Percentiles rank a stretch among this genome's conserved stretches.
These are phyloP conservation scores for Gossypium sturtianum DNA, from an alignment of 345 rosid species.

Conservation along the genomic window DNA sequence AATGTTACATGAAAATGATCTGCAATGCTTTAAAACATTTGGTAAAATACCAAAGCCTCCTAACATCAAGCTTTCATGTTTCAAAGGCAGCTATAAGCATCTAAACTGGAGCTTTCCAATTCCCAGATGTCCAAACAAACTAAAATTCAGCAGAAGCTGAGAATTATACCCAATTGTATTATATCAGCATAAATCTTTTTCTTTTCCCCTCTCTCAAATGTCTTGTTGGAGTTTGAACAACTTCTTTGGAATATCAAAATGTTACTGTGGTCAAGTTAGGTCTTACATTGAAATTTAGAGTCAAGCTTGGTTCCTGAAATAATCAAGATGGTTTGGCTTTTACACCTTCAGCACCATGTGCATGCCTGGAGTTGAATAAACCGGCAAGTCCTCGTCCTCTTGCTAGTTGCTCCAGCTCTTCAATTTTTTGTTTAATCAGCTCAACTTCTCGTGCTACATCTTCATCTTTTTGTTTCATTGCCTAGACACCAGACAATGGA, in stretches of 20 bases:
- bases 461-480: constrained; percentile 50
- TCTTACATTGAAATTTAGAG: not conserved
- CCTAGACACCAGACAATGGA: constrained; percentile 25
- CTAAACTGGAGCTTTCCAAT: not conserved
- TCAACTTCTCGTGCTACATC: constrained; percentile 36
- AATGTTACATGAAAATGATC: not conserved
- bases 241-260: not conserved
- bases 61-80: not conserved
- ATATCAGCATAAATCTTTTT: no score
- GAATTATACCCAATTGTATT: not conserved
- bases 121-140: not conserved
- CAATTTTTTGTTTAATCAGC: constrained; percentile 34
- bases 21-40: not conserved
- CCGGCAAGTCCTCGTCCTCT: constrained; percentile 31
- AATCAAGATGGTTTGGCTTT: constrained; percentile 26
- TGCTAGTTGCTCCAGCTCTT: constrained; percentile 39
- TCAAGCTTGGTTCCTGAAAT: not conserved
- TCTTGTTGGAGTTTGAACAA: not conserved
- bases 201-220: not conserved
- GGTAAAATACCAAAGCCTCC: not conserved
- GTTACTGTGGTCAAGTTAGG: not conserved
- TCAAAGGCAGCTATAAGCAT: not conserved
- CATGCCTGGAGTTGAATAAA: constrained; percentile 21
- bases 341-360: constrained; percentile 13
- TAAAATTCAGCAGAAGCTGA: not conserved